phyloP scores from a whole-genome alignment of 495 filamentous ascomycete species.

The Geoglossum glabrum region DNA sequence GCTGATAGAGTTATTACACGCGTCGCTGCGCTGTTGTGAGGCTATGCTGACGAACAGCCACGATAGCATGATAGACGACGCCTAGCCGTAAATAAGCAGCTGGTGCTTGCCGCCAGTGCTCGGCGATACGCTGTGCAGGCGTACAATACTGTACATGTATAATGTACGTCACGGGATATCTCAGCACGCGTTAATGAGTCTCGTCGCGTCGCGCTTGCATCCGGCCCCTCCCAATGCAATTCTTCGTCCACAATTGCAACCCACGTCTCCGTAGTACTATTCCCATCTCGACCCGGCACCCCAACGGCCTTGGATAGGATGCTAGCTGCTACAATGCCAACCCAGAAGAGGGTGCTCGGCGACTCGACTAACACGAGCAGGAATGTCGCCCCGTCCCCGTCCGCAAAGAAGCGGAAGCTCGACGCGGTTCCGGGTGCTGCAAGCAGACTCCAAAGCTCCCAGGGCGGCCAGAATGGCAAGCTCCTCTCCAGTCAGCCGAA shows the following conservation, averaged over 20 bases:
- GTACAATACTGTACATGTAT: neutral
- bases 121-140: neutral
- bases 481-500: constrained; percentile 66
- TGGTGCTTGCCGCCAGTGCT: neutral
- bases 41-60: neutral
- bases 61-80: neutral
- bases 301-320: constrained; percentile 15
- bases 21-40: too few species aligned
- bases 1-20: too few species aligned
- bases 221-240: neutral
- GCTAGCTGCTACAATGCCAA: constrained; percentile 28
- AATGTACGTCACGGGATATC: neutral
- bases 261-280: neutral
- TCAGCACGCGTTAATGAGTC: neutral
- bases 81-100: neutral
- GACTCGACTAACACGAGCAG: constrained; percentile 34
- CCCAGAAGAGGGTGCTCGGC: constrained; percentile 37
- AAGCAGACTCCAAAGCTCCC: constrained; percentile 36
- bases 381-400: constrained; percentile 24
- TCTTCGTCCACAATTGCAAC: neutral
- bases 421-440: constrained; percentile 33
- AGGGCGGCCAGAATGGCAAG: constrained; percentile 36
- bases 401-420: constrained; percentile 62
- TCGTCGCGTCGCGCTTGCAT: neutral
- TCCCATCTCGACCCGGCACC: neutral